Evolutionary conservation across 257 asterid genomes (phyloP).

Genomic region (Przewalskia tangutica): DNA sequence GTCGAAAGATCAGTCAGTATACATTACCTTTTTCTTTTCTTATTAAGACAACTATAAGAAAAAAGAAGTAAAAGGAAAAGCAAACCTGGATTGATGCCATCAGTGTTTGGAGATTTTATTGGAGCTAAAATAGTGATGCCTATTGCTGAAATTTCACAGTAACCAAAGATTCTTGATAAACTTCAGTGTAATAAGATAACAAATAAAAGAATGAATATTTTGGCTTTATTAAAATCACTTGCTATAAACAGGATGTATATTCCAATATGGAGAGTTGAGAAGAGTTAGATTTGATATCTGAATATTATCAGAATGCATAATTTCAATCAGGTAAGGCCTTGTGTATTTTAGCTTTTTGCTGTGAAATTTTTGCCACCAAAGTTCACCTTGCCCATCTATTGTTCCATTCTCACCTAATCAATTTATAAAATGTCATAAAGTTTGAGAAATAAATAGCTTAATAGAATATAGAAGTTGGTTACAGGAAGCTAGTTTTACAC

Average conservation of each 20-base stretch:
- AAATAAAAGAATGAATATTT: background rate
- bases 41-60: background rate
- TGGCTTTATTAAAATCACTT: slow-evolving; percentile 23
- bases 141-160: slow-evolving; percentile 26
- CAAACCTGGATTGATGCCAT: slow-evolving; percentile 64
- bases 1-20: background rate
- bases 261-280: slow-evolving; percentile 63
- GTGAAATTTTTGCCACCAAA: slow-evolving; percentile 76
- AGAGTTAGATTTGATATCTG: slow-evolving; percentile 43
- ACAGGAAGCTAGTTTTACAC: background rate
- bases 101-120: slow-evolving; percentile 55
- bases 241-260: slow-evolving; percentile 68
- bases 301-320: slow-evolving; percentile 44
- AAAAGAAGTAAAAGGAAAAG: background rate
- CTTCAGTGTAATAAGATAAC: background rate
- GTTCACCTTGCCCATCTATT: slow-evolving; percentile 61
- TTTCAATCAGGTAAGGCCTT: slow-evolving; percentile 44
- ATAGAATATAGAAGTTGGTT: background rate
- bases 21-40: background rate
- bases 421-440: background rate
- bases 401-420: slow-evolving; percentile 68
- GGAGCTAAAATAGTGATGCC: slow-evolving; percentile 56
- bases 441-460: background rate
- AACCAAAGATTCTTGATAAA: background rate
- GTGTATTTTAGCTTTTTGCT: slow-evolving; percentile 46